Evolutionary conservation across 495 filamentous ascomycete genomes (phyloP).

Genomic region (Glutinoglossum americanum): DNA sequence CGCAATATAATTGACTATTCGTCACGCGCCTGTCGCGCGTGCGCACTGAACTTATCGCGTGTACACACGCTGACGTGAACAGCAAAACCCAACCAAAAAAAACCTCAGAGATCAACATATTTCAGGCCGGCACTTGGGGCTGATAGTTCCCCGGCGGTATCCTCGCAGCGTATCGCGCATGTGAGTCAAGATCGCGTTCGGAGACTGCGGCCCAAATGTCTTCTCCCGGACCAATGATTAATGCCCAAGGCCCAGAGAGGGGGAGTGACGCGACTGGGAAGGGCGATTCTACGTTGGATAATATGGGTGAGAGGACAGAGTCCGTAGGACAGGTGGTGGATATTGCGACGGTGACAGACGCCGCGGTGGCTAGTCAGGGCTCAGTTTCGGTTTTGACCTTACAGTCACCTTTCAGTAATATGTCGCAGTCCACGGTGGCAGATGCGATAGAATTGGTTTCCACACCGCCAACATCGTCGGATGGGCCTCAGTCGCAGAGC

Average conservation of each 20-base stretch:
- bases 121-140: background rate
- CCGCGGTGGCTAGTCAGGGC: background rate
- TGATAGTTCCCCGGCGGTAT: background rate
- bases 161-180: background rate
- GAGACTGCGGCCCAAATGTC: background rate
- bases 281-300: background rate
- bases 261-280: background rate
- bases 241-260: background rate
- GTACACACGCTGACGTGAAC: background rate
- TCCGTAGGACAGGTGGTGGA: background rate
- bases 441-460: background rate
- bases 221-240: background rate
- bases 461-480: background rate
- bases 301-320: background rate
- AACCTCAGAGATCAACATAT: background rate
- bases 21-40: slow-evolving; percentile 1
- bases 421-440: background rate
- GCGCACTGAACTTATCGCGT: background rate
- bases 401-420: background rate
- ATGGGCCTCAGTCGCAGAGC: background rate
- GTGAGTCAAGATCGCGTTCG: background rate
- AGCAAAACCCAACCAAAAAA: background rate
- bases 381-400: background rate
- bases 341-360: background rate
- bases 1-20: background rate